A percentile compares a stretch with the other conserved stretches of the same genome.
Conservation (phyloP, 2,329 filamentous ascomycete genomes). For the Chrysoporthe deuterocubensis region DNA sequence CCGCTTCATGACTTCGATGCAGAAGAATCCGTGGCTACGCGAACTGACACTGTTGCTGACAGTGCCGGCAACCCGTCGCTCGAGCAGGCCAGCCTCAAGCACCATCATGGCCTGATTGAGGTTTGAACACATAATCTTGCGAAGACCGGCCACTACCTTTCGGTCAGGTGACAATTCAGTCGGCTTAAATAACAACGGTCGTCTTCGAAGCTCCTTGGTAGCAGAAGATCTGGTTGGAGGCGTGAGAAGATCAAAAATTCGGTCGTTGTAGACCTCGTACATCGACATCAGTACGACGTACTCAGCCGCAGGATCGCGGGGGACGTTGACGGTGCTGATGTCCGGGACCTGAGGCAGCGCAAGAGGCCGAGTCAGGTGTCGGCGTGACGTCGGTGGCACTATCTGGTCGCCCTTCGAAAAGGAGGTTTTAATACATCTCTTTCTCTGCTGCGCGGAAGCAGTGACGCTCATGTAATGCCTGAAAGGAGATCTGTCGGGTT, state of each 20-base stretch:
- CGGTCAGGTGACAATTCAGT: conserved; percentile 86
- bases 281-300: conserved; percentile 92
- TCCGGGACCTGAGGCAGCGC: conserved; percentile 74
- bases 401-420: conserved; percentile 52
- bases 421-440: conserved; percentile 48
- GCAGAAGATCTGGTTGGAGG: conserved; percentile 61
- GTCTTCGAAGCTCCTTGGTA: conserved; percentile 73
- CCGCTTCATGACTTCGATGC: conserved; percentile 90
- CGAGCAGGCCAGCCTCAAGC: conserved; percentile 84
- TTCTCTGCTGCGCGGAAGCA: conserved; percentile 50
- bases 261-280: conserved; percentile 99
- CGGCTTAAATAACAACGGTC: conserved; percentile 86
- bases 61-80: conserved; percentile 86
- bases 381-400: conserved; percentile 61
- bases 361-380: conserved; percentile 71
- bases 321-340: conserved; percentile 70
- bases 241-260: conserved; percentile 90
- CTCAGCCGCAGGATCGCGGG: conserved; percentile 70
- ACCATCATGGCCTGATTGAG: conserved; percentile 87
- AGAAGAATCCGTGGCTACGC: conserved; percentile 94
- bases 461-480: conserved; percentile 52
- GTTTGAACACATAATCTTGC: conserved; percentile 84
- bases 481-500: conserved; percentile 34
- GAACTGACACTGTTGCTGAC: conserved; percentile 92
- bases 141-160: conserved; percentile 91